phyloP scores from a whole-genome alignment of 2,329 filamentous ascomycete genomes.

The Fusarium robinianum region DNA sequence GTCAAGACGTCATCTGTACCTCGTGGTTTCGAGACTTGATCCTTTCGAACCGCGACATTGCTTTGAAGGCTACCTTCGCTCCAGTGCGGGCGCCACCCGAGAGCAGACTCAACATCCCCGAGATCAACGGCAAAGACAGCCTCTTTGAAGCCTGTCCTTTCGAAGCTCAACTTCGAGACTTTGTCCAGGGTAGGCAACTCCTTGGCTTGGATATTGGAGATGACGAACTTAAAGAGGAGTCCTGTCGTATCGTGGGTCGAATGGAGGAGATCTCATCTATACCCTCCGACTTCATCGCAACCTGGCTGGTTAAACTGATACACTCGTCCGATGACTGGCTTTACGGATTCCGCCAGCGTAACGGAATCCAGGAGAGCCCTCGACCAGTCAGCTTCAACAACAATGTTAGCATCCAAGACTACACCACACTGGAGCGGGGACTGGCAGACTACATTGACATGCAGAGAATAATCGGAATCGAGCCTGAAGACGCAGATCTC shows the following conservation, averaged over 20 bases:
- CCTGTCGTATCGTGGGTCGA: slow-evolving; percentile 23
- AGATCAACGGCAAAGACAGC: slow-evolving; percentile 37
- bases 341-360: slow-evolving; percentile 22
- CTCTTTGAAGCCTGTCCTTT: slow-evolving; percentile 39
- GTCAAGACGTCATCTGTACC: background rate
- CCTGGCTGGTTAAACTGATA: slow-evolving; percentile 31
- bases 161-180: slow-evolving; percentile 30
- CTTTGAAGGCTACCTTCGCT: slow-evolving; percentile 31
- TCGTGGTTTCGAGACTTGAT: slow-evolving; percentile 32
- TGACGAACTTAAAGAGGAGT: slow-evolving; percentile 29
- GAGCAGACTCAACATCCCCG: slow-evolving; percentile 27
- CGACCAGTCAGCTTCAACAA: background rate
- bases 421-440: slow-evolving; percentile 26
- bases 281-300: slow-evolving; percentile 32
- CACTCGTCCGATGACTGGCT: slow-evolving; percentile 29
- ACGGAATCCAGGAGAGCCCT: slow-evolving; percentile 3
- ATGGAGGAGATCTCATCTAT: slow-evolving; percentile 28
- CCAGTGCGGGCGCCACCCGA: slow-evolving; percentile 33
- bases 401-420: slow-evolving; percentile 27
- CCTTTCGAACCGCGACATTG: slow-evolving; percentile 15
- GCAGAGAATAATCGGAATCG: slow-evolving; percentile 24
- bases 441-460: slow-evolving; percentile 19
- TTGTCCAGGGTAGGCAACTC: slow-evolving; percentile 19
- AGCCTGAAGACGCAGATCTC: slow-evolving; percentile 26
- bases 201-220: slow-evolving; percentile 15